These are phyloP conservation scores for Nakaseomyces kungkrabaensis DNA, from an alignment of 1,139 yeast species.

Conservation along the genomic window DNA sequence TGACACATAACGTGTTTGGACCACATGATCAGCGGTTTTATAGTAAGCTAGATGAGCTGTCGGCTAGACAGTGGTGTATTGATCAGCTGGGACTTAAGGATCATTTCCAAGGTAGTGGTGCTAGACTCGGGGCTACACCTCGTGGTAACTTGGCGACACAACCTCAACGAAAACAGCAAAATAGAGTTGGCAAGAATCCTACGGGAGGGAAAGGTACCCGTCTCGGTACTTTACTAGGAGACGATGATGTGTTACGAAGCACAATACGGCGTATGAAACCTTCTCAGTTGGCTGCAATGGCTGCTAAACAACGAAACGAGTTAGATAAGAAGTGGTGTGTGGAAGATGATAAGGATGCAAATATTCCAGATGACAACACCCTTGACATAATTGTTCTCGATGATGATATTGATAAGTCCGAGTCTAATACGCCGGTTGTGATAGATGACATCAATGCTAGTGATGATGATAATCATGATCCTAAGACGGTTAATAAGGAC, in stretches of 20 bases:
- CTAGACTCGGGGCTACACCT: constrained; percentile 27
- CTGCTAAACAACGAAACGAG: not conserved
- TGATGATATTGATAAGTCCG: constrained; percentile 1
- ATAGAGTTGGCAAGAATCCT: not conserved
- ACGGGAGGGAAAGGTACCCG: not conserved
- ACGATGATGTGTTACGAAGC: not conserved
- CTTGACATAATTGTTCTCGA: not conserved
- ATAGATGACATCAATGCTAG: constrained; percentile 61
- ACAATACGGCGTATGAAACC: not conserved
- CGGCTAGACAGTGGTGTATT: constrained; percentile 46
- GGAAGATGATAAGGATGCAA: not conserved
- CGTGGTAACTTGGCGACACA: not conserved
- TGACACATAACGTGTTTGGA: constrained; percentile 70
- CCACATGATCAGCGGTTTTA: constrained; percentile 75
- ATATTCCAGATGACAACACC: not conserved
- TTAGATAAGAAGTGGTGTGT: constrained; percentile 1
- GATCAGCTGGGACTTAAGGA: constrained; percentile 33
- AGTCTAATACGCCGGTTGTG: constrained; percentile 31
- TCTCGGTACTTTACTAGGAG: not conserved
- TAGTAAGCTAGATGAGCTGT: constrained; percentile 50
- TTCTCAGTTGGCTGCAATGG: not conserved
- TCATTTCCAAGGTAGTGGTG: constrained; percentile 42
- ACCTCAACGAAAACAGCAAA: not conserved
- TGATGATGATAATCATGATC: constrained; percentile 30
- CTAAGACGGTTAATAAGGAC: constrained; percentile 10